phyloP scores from a whole-genome alignment of 352 stramenopile species.

The Globisporangium rhizosaccharum region DNA sequence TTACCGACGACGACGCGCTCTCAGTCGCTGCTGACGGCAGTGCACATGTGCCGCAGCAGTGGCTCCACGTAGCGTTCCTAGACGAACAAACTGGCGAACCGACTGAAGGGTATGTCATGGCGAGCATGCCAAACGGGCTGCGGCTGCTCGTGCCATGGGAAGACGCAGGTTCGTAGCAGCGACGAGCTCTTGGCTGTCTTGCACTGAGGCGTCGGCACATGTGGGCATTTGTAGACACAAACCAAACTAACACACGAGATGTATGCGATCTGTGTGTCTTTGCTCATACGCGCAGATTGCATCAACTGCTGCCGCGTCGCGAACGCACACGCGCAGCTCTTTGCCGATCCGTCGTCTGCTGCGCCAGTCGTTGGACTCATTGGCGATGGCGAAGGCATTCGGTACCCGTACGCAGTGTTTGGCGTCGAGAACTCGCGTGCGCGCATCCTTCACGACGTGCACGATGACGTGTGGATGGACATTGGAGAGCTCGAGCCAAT shows the following conservation, averaged over 20 bases:
- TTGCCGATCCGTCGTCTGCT: conserved; percentile 23
- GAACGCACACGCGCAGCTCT: conserved; percentile 29
- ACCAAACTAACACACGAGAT: too few relatives aligned
- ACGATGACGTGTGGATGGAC: conserved; percentile 53
- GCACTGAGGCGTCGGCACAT: not conserved
- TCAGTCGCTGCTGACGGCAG: conserved; percentile 3
- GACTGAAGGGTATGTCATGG: conserved; percentile 50
- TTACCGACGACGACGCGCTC: conserved; percentile 10
- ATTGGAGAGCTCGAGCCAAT: conserved; percentile 34
- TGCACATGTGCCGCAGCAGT: conserved; percentile 19
- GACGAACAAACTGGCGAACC: conserved; percentile 23
- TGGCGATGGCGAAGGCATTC: conserved; percentile 23
- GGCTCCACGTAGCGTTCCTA: conserved; percentile 47
- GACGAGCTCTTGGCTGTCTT: not conserved
- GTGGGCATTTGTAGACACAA: too few relatives aligned
- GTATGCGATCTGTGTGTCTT: too few relatives aligned
- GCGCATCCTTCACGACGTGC: conserved; percentile 39
- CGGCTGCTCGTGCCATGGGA: conserved; percentile 50
- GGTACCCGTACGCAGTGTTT: conserved; percentile 39
- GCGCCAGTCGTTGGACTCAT: conserved; percentile 28
- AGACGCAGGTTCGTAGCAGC: conserved; percentile 16
- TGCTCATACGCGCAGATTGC: conserved; percentile 19
- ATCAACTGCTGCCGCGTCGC: conserved; percentile 36
- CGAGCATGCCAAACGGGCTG: conserved; percentile 34
- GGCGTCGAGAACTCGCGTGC: conserved; percentile 22